These are phyloP conservation scores for Podospora australis DNA, from an alignment of 495 filamentous ascomycete species.

Conservation along the genomic window DNA sequence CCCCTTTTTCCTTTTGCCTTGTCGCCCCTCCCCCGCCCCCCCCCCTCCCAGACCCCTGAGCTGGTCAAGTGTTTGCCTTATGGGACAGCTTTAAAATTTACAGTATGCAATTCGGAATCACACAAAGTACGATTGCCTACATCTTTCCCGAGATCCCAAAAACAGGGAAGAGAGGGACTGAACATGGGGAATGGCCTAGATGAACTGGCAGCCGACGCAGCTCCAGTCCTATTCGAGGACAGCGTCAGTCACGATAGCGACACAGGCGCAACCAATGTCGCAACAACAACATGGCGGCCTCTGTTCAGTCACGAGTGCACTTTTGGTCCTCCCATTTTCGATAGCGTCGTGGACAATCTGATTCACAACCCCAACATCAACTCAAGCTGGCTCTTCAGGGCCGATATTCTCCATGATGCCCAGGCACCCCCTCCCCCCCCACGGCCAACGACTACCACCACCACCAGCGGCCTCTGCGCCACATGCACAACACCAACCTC, in stretches of 20 bases:
- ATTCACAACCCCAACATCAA: slow-evolving; percentile 83
- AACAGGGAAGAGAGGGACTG: background rate
- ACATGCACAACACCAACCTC: background rate
- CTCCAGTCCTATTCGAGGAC: slow-evolving; percentile 16
- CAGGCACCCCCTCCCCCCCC: slow-evolving; percentile 25
- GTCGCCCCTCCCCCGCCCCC: no score
- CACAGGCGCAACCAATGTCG: slow-evolving; percentile 16
- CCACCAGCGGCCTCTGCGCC: no score
- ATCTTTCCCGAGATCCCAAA: no score
- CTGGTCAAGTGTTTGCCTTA: no score
- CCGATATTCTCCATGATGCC: slow-evolving; percentile 64
- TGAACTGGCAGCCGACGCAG: slow-evolving; percentile 28
- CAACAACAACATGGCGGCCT: slow-evolving; percentile 37
- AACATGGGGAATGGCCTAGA: slow-evolving; percentile 21
- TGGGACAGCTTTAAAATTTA: no score
- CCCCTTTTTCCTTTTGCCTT: no score
- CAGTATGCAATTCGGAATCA: no score
- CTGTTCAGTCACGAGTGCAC: slow-evolving; percentile 46
- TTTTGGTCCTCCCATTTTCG: slow-evolving; percentile 55
- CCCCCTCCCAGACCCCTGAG: no score
- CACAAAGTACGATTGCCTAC: no score
- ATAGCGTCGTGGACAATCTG: slow-evolving; percentile 61
- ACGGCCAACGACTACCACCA: no score
- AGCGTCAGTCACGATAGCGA: slow-evolving; percentile 2
- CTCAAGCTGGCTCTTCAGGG: slow-evolving; percentile 74